Percentiles rank a stretch among this genome's conserved stretches.
These are phyloP conservation scores for Penicillium cataractarum DNA, from an alignment of 495 filamentous ascomycete genomes.

Conservation along the genomic window DNA sequence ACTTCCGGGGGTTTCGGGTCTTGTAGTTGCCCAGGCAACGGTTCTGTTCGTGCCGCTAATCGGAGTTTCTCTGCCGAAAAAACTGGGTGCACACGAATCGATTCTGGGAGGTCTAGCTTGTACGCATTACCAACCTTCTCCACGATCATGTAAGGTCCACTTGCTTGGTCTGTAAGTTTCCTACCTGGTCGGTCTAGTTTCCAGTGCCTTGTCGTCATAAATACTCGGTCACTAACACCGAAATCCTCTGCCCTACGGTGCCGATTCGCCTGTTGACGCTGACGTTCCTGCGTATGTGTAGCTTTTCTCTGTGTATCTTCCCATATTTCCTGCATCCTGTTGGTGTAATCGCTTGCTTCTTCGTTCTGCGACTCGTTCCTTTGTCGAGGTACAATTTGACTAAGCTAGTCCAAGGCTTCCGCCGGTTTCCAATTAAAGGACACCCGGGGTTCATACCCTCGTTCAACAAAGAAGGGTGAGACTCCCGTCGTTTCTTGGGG, in stretches of 20 bases:
- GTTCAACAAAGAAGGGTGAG: neutral
- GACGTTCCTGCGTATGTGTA: neutral
- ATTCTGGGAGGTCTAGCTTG: neutral
- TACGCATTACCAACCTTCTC: neutral
- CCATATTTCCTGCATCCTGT: neutral
- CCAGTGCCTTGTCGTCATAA: neutral
- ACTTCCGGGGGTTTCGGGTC: neutral
- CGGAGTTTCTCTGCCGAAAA: conserved; percentile 17
- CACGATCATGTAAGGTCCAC: neutral
- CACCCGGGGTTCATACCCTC: neutral
- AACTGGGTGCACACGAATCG: conserved; percentile 13
- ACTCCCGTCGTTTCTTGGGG: neutral
- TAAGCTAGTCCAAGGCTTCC: too few relatives aligned
- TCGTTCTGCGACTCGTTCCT: neutral
- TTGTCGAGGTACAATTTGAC: too few relatives aligned
- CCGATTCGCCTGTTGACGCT: neutral
- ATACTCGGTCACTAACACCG: neutral
- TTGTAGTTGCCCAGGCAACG: neutral
- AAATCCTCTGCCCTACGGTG: conserved; percentile 1
- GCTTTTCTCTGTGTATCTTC: neutral
- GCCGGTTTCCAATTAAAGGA: neutral
- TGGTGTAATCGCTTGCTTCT: neutral
- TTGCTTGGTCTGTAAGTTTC: neutral
- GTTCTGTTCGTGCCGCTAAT: neutral
- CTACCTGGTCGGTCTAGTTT: neutral